Conservation (phyloP, 129 eudicot species). For the Dittrichia graveolens region DNA sequence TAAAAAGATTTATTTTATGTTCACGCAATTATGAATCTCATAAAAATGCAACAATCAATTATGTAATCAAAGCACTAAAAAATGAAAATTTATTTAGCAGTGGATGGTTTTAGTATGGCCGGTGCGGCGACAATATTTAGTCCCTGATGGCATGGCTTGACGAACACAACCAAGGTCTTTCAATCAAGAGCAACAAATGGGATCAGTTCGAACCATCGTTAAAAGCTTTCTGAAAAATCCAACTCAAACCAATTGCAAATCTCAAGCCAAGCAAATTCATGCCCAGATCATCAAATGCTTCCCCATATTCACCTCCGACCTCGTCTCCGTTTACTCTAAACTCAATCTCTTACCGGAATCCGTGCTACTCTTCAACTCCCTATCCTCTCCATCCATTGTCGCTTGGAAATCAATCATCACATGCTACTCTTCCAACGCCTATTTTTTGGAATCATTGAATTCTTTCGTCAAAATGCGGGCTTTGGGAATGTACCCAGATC, state of each 20-base stretch:
- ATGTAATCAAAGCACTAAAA: too few relatives aligned
- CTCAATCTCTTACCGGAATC: conserved; percentile 58
- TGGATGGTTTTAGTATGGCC: too few relatives aligned
- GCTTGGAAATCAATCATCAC: conserved; percentile 70
- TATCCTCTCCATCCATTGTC: conserved; percentile 42
- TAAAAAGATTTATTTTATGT: too few relatives aligned
- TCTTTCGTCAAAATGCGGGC: conserved; percentile 63
- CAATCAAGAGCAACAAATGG: conserved; percentile 14
- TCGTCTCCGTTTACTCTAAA: conserved; percentile 62
- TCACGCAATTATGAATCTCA: too few relatives aligned
- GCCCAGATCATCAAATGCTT: conserved; percentile 59
- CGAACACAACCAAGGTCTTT: not conserved
- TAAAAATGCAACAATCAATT: too few relatives aligned
- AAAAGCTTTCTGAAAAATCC: conserved; percentile 43
- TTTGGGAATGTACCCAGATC: conserved; percentile 65
- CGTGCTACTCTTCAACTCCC: conserved; percentile 44
- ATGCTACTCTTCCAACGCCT: conserved; percentile 58
- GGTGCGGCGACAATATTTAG: too few relatives aligned
- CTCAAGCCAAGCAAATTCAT: conserved; percentile 70
- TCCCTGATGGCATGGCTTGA: not conserved
- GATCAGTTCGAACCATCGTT: conserved; percentile 33
- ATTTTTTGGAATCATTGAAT: conserved; percentile 42
- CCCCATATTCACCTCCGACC: conserved; percentile 28
- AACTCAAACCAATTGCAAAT: conserved; percentile 45
- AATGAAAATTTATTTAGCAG: too few relatives aligned